Conservation (phyloP, 1,284 basidiomycete genomes). For the Sanghuangporus sanghuang region DNA sequence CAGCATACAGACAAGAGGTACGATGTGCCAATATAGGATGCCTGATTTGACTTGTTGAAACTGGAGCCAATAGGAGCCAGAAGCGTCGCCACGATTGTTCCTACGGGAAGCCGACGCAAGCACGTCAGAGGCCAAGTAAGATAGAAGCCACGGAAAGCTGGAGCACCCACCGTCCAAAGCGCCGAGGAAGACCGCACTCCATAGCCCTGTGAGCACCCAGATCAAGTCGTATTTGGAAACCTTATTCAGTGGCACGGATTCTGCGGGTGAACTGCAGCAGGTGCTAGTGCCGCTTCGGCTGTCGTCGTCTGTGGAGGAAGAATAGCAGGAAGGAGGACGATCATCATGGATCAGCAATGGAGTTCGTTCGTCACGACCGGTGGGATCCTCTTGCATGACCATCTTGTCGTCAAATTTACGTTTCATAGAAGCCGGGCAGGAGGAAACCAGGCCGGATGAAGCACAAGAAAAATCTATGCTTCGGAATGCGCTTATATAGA, state of each 20-base stretch:
- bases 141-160: conserved; percentile 16
- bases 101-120: conserved; percentile 31
- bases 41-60: conserved; percentile 72
- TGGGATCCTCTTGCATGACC: conserved; percentile 5
- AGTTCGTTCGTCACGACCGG: conserved; percentile 7
- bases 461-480: not conserved
- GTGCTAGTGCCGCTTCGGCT: not conserved
- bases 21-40: conserved; percentile 84
- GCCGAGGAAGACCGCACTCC: conserved; percentile 76
- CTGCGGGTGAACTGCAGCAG: not conserved
- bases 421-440: not conserved
- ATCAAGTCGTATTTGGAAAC: conserved; percentile 47
- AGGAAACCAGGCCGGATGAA: not conserved
- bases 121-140: conserved; percentile 12
- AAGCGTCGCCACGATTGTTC: conserved; percentile 75
- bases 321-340: conserved; percentile 8
- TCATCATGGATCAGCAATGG: conserved; percentile 11
- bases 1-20: conserved; percentile 87
- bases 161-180: conserved; percentile 64
- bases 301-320: conserved; percentile 4
- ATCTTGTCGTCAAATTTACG: conserved; percentile 9
- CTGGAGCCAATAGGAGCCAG: conserved; percentile 75
- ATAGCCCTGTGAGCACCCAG: conserved; percentile 71
- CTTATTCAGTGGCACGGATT: conserved; percentile 30
- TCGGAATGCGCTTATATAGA: not conserved